Conservation (phyloP, 1,284 basidiomycete genomes). For the Leucoagaricus sp. region DNA sequence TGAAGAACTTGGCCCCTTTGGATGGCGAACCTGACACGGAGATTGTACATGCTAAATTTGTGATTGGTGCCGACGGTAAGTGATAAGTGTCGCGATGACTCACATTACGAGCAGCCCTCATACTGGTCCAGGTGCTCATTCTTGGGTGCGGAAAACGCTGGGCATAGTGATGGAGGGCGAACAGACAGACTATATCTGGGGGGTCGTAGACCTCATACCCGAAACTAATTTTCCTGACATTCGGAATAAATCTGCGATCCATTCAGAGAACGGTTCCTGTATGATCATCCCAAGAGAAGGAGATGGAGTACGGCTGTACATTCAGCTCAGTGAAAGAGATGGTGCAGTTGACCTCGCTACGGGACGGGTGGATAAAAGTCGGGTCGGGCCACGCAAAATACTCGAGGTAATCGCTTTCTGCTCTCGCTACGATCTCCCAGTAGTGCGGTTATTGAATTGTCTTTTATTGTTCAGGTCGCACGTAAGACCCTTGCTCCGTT, state of each 20-base stretch:
- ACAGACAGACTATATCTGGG: conserved; percentile 81
- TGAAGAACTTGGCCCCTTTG: conserved; percentile 35
- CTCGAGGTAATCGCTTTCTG: conserved; percentile 46
- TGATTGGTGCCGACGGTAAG: conserved; percentile 64
- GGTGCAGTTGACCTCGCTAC: conserved; percentile 44
- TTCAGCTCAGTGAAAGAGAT: conserved; percentile 62
- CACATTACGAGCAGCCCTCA: not conserved
- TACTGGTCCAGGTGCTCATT: conserved; percentile 63
- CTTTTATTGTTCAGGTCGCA: conserved; percentile 45
- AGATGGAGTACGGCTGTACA: conserved; percentile 73
- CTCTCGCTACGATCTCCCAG: not conserved
- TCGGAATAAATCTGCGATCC: conserved; percentile 62
- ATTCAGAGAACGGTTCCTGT: conserved; percentile 62
- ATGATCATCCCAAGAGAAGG: conserved; percentile 81
- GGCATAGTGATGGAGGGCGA: conserved; percentile 78
- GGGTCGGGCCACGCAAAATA: conserved; percentile 60
- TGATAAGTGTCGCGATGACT: not conserved
- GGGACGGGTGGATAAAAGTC: conserved; percentile 63
- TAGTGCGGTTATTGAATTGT: not conserved
- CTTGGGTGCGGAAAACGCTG: conserved; percentile 76
- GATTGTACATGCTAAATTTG: conserved; percentile 57
- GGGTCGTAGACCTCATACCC: conserved; percentile 72
- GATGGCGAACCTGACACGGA: conserved; percentile 39
- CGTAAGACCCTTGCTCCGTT: conserved; percentile 71
- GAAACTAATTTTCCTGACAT: conserved; percentile 84